These are phyloP conservation scores for Haplosporangium gracile DNA, from an alignment of 192 early-diverging fungal species.

Conservation along the genomic window DNA sequence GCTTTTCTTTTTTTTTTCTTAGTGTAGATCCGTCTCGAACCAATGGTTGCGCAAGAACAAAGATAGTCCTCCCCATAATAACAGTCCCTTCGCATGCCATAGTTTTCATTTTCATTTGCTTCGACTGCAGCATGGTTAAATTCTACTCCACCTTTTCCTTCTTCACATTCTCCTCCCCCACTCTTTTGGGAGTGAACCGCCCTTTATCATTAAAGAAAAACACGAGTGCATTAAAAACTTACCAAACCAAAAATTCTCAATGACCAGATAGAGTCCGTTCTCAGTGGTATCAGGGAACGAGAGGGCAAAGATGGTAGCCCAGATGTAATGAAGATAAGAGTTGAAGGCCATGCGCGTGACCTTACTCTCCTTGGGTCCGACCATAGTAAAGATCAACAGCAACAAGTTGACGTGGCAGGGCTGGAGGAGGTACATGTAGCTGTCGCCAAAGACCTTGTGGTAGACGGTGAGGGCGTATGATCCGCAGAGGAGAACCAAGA, in stretches of 20 bases:
- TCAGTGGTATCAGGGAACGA: constrained; percentile 64
- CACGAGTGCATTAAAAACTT: not conserved
- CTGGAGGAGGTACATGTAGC: constrained; percentile 64
- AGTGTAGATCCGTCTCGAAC: not conserved
- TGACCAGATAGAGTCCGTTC: constrained; percentile 60
- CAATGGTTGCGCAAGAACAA: not conserved
- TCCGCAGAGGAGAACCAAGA: constrained; percentile 53
- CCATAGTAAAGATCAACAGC: constrained; percentile 60
- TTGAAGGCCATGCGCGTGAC: constrained; percentile 60
- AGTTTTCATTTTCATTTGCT: not conserved
- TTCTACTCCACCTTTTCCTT: not conserved
- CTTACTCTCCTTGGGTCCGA: constrained; percentile 53
- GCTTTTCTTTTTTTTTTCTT: not conserved
- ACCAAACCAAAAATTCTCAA: constrained; percentile 69
- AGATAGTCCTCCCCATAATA: no score
- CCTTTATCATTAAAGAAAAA: not conserved
- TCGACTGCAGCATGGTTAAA: not conserved
- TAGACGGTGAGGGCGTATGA: constrained; percentile 62
- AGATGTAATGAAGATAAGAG: constrained; percentile 66
- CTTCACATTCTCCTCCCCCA: not conserved
- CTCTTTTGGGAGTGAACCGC: not conserved
- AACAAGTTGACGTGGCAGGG: constrained; percentile 68
- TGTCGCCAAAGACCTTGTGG: constrained; percentile 64
- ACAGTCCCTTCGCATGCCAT: constrained; percentile 6
- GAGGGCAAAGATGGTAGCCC: constrained; percentile 65